Conservation (phyloP, 73 alveolate genomes). For the Paramecium caudatum region DNA sequence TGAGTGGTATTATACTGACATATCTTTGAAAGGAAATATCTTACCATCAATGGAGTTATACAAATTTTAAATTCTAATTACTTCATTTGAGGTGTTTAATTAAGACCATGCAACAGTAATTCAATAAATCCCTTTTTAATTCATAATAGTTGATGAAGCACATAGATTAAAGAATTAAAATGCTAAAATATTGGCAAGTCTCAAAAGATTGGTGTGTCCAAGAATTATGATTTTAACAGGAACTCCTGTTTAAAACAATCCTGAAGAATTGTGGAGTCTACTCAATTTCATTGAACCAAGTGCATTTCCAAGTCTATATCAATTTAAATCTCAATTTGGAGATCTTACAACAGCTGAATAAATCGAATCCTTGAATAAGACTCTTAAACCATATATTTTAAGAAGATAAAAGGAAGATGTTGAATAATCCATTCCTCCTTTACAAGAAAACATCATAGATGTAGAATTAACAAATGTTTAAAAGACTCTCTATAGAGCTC, state of each 20-base stretch:
- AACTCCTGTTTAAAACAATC: constrained; percentile 97
- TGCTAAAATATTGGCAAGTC: constrained; percentile 92
- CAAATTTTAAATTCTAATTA: constrained; percentile 88
- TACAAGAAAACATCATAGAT: constrained; percentile 93
- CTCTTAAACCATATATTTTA: constrained; percentile 96
- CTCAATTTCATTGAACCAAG: constrained; percentile 97
- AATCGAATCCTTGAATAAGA: constrained; percentile 82
- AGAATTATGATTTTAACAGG: constrained; percentile 94
- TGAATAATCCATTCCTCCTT: constrained; percentile 93
- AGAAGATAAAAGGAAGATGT: constrained; percentile 99
- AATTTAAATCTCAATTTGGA: constrained; percentile 83
- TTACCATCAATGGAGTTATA: constrained; percentile 80
- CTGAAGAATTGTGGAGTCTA: constrained; percentile 98
- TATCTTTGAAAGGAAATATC: constrained; percentile 84
- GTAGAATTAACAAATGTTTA: constrained; percentile 92
- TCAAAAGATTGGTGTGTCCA: constrained; percentile 94
- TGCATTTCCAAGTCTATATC: constrained; percentile 78
- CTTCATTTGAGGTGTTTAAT: constrained; percentile 96
- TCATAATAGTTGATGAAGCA: constrained; percentile 99
- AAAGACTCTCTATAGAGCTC: constrained; percentile 91
- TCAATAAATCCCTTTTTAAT: constrained; percentile 88
- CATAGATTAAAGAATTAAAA: constrained; percentile 97
- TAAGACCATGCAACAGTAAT: constrained; percentile 87
- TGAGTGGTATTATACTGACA: constrained; percentile 92
- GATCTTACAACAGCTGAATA: constrained; percentile 84